Evolutionary conservation across 2,329 filamentous ascomycete genomes (phyloP).

Genomic region (Colletotrichum tropicale): DNA sequence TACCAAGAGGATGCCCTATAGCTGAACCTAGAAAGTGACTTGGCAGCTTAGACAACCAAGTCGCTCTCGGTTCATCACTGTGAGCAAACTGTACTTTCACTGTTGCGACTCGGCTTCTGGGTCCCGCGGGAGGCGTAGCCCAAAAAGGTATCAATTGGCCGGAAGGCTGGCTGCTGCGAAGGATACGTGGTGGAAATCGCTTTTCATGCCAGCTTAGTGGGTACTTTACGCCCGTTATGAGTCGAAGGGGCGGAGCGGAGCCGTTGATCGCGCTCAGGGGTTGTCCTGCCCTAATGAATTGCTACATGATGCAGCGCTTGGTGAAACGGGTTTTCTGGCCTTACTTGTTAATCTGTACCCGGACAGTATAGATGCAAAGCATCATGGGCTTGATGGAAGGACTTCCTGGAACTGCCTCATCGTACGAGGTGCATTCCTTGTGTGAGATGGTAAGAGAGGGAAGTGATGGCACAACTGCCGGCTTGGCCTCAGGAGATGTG

Average conservation of each 20-base stretch:
- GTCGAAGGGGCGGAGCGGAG: not conserved
- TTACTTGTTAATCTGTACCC: not conserved
- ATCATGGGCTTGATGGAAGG: not conserved
- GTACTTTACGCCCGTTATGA: not conserved
- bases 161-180: not conserved
- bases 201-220: not conserved
- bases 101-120: not conserved
- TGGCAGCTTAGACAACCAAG: not conserved
- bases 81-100: not conserved
- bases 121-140: not conserved
- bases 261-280: not conserved
- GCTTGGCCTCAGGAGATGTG: not conserved
- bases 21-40: not conserved
- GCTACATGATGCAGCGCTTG: not conserved
- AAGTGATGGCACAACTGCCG: fast-evolving
- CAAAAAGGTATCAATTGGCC: not conserved
- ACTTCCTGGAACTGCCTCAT: not conserved
- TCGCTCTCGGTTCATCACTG: not conserved
- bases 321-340: not conserved
- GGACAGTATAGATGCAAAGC: not conserved
- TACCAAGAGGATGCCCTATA: not conserved
- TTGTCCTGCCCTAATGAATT: not conserved
- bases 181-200: not conserved
- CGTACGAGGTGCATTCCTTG: not conserved
- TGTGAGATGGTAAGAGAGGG: not conserved